Evolutionary conservation across 768 basidiomycete genomes (phyloP).

Genomic region (Tricholoma hemisulphureum): DNA sequence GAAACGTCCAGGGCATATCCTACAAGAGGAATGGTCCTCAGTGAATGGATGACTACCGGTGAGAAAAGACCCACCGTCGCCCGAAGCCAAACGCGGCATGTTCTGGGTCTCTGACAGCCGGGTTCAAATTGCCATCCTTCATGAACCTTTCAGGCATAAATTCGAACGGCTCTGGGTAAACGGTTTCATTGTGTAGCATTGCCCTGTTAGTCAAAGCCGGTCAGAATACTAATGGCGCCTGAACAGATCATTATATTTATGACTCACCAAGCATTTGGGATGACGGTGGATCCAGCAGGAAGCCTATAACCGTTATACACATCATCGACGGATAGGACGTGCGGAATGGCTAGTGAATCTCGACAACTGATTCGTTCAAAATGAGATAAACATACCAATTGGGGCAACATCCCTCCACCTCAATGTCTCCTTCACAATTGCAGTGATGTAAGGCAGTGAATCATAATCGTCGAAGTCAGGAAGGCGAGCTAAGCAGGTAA

Average conservation of each 20-base stretch:
- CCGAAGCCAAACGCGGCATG: constrained; percentile 27
- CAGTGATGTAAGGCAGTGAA: constrained; percentile 32
- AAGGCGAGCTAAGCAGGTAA: constrained; percentile 26
- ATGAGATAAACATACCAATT: constrained; percentile 15
- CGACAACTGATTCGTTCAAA: not conserved
- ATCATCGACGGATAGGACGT: constrained; percentile 29
- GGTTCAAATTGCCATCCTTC: constrained; percentile 16
- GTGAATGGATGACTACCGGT: not conserved
- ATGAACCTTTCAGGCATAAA: constrained; percentile 23
- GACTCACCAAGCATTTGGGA: constrained; percentile 31
- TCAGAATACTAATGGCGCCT: not conserved
- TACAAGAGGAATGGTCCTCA: not conserved
- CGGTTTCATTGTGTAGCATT: constrained; percentile 13
- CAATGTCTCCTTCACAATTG: constrained; percentile 32
- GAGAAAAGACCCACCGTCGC: constrained; percentile 15
- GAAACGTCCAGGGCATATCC: constrained; percentile 31
- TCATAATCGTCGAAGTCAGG: constrained; percentile 29
- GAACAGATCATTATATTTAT: not conserved
- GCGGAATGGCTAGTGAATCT: constrained; percentile 28
- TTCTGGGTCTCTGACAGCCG: constrained; percentile 1
- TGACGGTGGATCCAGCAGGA: constrained; percentile 29
- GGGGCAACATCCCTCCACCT: constrained; percentile 26
- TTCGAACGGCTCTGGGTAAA: constrained; percentile 15
- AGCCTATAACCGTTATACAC: constrained; percentile 36
- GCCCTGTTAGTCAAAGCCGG: constrained; percentile 5